Evolutionary conservation across 2,329 filamentous ascomycete species (phyloP), one percentile per base, ranked within the genome.

Genomic region (Nigrospora sphaerica): DNA sequence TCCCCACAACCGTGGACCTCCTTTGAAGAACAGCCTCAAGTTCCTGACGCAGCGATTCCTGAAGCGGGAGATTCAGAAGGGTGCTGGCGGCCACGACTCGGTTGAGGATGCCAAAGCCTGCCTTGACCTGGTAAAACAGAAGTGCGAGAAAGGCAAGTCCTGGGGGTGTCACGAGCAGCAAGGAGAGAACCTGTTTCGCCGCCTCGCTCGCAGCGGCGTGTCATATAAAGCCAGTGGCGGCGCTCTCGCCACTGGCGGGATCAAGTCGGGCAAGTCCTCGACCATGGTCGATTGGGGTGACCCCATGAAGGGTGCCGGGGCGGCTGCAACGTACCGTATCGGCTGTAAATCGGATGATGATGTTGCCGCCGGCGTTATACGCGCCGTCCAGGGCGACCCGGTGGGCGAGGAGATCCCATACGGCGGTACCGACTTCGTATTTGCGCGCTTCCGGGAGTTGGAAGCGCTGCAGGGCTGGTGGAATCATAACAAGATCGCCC

Each of bases 251-350:
- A 74, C 70, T 12, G 78, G 78, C 31, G 78, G 79, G 18, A 51
- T 73, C 12, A 70, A 75, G 33, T 69, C 73, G 4, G 77, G 77
- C 52, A 83, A 83, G 63, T 80, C 75, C 1, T 85, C 83, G 49
- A 87, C 86, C 2, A 81, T 95, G 32, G 77, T 97, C 18, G 93
- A 98, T 66, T 95, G 92, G 86, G 92, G 91, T 43, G 85, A 90
- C 49, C 86, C 88, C 13, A 69, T 70, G 45, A 77, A 76, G 57
- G 79, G 78, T 14, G 70, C 73, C 6, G 78, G 78, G 42, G 72
- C 68, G 39, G 76, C 76, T 38, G 78, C 81, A 4, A 79, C 72
- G 4, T 68, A 77, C 51, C 68, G 74, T 33, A 73, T 85, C 37
- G 74, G 74, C 14, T 84, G 81, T 61, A 67, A 64, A 37, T 75